Evolutionary conservation across 2,329 filamentous ascomycete genomes (phyloP).

Genomic region (Aureobasidium melanogenum): DNA sequence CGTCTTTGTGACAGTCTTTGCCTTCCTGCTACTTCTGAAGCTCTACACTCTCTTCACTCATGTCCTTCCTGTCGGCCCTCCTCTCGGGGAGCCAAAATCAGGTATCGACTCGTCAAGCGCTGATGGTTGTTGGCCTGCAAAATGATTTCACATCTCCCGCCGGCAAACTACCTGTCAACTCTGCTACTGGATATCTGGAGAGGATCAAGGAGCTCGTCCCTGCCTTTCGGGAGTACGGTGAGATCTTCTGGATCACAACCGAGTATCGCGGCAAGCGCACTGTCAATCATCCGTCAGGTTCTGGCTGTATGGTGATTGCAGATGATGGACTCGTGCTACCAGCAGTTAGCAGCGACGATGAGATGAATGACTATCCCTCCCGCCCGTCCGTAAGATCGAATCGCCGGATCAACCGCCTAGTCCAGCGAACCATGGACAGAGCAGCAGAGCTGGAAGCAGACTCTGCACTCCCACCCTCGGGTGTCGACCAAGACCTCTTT

Average conservation of each 20-base stretch:
- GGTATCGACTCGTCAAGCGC: constrained; percentile 55
- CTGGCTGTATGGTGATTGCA: constrained; percentile 8
- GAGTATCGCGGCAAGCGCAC: constrained; percentile 43
- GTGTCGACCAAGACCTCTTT: constrained; percentile 38
- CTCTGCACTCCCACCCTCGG: neutral
- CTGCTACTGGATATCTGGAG: constrained; percentile 57
- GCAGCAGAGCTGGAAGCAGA: constrained; percentile 1
- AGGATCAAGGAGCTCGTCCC: constrained; percentile 58
- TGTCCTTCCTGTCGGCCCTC: constrained; percentile 36
- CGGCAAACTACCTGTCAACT: constrained; percentile 58
- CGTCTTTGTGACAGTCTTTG: neutral
- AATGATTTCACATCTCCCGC: constrained; percentile 72
- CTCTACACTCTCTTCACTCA: constrained; percentile 12
- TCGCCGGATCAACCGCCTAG: neutral
- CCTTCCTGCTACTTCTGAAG: neutral
- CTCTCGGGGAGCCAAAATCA: constrained; percentile 39
- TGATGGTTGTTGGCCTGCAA: constrained; percentile 80
- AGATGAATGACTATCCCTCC: neutral
- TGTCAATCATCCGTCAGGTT: constrained; percentile 10
- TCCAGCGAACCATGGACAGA: constrained; percentile 14
- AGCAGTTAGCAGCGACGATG: constrained; percentile 1
- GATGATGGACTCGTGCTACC: neutral
- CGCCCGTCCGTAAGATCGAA: neutral
- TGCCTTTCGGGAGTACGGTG: constrained; percentile 62
- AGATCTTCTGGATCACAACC: constrained; percentile 79